Percentiles rank a stretch among this genome's conserved stretches.
phyloP scores from a whole-genome alignment of 1,284 basidiomycete genomes.

The Pascua guehoae region DNA sequence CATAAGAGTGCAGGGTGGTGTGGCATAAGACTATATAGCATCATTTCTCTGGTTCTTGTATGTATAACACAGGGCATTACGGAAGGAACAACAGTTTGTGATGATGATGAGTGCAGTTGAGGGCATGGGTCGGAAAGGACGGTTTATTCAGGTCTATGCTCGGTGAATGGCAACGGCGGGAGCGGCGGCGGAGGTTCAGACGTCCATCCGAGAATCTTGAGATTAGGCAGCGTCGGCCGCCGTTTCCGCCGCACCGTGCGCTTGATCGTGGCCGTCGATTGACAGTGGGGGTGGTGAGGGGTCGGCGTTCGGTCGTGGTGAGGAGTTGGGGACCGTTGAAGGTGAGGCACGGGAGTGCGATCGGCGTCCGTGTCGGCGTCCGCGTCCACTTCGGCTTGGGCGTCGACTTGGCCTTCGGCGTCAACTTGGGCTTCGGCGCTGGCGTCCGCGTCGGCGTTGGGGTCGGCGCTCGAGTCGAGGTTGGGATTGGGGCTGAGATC shows the following conservation, averaged over 20 bases:
- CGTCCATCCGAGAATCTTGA: slow-evolving; percentile 2
- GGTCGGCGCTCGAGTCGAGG: too few relatives aligned
- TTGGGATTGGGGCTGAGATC: too few relatives aligned
- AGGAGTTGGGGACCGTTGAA: neutral
- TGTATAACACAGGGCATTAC: slow-evolving; percentile 13
- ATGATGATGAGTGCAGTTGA: neutral
- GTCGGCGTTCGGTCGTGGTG: neutral
- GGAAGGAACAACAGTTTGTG: neutral
- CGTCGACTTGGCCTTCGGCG: neutral
- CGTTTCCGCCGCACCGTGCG: slow-evolving; percentile 7
- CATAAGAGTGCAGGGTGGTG: slow-evolving; percentile 18
- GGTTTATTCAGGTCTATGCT: neutral
- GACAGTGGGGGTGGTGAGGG: neutral
- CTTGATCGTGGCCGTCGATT: too few relatives aligned
- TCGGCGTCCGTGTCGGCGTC: neutral
- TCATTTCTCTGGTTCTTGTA: slow-evolving; percentile 5
- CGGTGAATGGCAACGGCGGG: slow-evolving; percentile 6
- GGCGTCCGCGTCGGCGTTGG: too few relatives aligned
- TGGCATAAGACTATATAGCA: neutral
- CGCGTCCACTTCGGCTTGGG: neutral
- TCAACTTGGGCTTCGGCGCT: neutral
- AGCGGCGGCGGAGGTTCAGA: slow-evolving; percentile 13
- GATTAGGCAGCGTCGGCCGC: slow-evolving; percentile 9
- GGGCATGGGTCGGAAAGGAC: neutral
- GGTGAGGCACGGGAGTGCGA: neutral